These are phyloP conservation scores for Kluyveromyces marxianus DNA, from an alignment of 1,139 yeast genomes.

Conservation along the genomic window DNA sequence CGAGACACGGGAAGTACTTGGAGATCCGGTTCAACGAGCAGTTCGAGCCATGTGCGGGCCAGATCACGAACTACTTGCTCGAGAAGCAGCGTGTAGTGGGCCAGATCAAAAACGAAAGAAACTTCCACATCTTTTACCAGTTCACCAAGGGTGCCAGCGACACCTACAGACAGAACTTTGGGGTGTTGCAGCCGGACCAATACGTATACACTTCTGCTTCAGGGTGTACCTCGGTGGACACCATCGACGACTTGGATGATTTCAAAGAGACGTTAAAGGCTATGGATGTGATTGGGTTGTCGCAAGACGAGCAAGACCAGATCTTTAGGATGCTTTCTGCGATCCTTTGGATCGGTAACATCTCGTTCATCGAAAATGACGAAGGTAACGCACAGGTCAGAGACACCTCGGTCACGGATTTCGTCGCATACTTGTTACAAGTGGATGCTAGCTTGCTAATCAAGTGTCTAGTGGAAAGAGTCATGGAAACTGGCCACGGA, in stretches of 20 bases:
- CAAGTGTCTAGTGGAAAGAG: constrained; percentile 67
- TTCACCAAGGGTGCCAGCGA: constrained; percentile 88
- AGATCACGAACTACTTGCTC: constrained; percentile 86
- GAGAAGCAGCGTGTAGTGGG: constrained; percentile 96
- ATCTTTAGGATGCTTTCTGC: constrained; percentile 81
- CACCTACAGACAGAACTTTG: constrained; percentile 71
- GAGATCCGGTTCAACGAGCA: constrained; percentile 80
- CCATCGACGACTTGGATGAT: constrained; percentile 77
- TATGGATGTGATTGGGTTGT: constrained; percentile 79
- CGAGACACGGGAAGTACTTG: constrained; percentile 94
- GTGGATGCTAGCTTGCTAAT: constrained; percentile 64
- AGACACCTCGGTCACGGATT: constrained; percentile 84
- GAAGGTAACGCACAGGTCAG: constrained; percentile 77
- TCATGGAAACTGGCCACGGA: constrained; percentile 85
- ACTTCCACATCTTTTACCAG: constrained; percentile 95
- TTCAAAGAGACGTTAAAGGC: constrained; percentile 76
- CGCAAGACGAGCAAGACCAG: constrained; percentile 78
- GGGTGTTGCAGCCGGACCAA: constrained; percentile 90
- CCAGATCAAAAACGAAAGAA: constrained; percentile 86
- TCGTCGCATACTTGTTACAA: constrained; percentile 85
- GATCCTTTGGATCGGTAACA: constrained; percentile 90
- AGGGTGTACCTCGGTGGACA: constrained; percentile 77
- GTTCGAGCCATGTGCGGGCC: constrained; percentile 90
- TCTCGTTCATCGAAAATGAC: constrained; percentile 77
- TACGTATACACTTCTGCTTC: constrained; percentile 84